Evolutionary conservation across 73 alveolate species (phyloP).

Genomic region (Symbiodinium natans): DNA sequence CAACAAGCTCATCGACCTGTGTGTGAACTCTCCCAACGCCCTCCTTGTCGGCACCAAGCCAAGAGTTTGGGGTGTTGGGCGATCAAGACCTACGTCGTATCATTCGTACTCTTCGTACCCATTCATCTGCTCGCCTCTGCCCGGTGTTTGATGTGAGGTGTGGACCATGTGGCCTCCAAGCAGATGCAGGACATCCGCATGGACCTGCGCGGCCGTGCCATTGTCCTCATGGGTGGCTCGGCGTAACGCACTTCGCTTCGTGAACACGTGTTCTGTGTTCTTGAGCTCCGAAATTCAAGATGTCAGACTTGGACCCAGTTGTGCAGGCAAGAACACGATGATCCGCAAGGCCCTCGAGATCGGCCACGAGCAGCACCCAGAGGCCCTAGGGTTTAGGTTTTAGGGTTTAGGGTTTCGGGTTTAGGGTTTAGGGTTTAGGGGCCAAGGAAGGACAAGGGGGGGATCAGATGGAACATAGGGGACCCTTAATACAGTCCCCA

Average conservation of each 20-base stretch:
- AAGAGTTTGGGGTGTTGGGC: not conserved
- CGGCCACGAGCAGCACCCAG: slow-evolving; percentile 34
- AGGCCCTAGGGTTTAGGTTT: not conserved
- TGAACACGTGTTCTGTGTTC: not conserved
- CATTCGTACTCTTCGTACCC: not conserved
- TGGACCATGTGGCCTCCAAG: slow-evolving; percentile 39
- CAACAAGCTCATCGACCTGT: slow-evolving; percentile 26
- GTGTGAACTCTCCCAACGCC: slow-evolving; percentile 7
- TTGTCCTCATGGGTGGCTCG: slow-evolving; percentile 42
- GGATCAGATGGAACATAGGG: too few species aligned
- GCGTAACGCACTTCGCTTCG: not conserved
- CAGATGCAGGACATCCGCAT: slow-evolving; percentile 57
- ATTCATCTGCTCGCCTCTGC: not conserved
- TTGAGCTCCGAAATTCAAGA: not conserved
- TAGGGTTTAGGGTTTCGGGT: not conserved
- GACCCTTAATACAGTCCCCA: too few species aligned
- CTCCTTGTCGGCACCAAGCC: not conserved
- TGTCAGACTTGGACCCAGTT: not conserved
- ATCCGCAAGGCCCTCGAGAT: slow-evolving; percentile 47
- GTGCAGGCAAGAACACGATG: slow-evolving; percentile 34
- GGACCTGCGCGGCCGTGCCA: not conserved
- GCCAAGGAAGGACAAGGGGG: too few species aligned
- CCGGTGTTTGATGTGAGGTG: not conserved
- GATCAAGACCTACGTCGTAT: not conserved
- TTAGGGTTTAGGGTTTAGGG: not conserved